These are phyloP conservation scores for Sextonia rubra DNA, from an alignment of 164 flowering plant genomes.

Conservation along the genomic window DNA sequence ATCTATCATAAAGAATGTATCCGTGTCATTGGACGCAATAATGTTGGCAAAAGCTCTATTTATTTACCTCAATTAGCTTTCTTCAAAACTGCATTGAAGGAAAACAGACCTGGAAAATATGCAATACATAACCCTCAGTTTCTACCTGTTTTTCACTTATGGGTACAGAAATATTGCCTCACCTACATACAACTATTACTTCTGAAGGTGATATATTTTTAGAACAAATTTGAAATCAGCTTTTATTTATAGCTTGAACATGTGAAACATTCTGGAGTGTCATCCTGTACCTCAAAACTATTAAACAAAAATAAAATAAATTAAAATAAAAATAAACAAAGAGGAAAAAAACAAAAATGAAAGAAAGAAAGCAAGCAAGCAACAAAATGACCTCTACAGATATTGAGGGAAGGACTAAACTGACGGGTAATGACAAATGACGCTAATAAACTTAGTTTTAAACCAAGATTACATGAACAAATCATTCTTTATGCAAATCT, in stretches of 20 bases:
- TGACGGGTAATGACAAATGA: not conserved
- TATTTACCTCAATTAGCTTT: conserved; percentile 55
- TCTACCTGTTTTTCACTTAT: not conserved
- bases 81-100: conserved; percentile 31
- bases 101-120: conserved; percentile 23
- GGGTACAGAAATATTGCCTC: not conserved
- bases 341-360: too few relatives aligned
- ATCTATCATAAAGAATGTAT: conserved; percentile 97
- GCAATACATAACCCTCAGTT: conserved; percentile 10
- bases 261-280: not conserved
- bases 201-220: not conserved
- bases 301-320: too few relatives aligned
- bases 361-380: too few relatives aligned
- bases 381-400: too few relatives aligned
- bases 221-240: not conserved
- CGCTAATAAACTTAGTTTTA: not conserved
- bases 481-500: not conserved
- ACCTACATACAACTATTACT: not conserved
- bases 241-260: not conserved
- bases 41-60: conserved; percentile 41
- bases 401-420: too few relatives aligned
- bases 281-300: not conserved
- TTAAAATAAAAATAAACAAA: too few relatives aligned
- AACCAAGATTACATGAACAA: not conserved
- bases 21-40: conserved; percentile 58